Base-by-base conservation (phyloP, 441 rosid species). In the Adansonia rubrostipa region DNA sequence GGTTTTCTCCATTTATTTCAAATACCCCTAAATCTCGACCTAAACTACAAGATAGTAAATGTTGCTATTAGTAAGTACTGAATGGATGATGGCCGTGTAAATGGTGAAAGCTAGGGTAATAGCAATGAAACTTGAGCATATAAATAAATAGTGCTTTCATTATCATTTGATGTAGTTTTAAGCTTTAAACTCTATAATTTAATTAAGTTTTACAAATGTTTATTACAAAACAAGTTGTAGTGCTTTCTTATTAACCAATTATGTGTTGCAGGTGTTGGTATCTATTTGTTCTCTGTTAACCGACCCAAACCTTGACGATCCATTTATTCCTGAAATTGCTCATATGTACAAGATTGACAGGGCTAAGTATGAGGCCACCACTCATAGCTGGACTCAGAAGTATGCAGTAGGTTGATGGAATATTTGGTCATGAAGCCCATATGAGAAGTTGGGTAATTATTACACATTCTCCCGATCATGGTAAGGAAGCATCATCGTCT, bases 281-380 rank as follows among this genome's bases (percentile, higher is more conserved):
- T 80, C 83, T 17, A 80, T 80, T 51, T 80, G 83, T 66, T 80
- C 83, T 11, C 80, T 80, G 20, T 64, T 80, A 40, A 76, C 77
- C 0, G 83, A 80, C 62, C 83, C 83, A 42, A 80, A 80, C 73
- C 83, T 80, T 0, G 83, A 80, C 33, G 80, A 80, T 71, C 83
- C 80, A 0, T 80, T 80, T n/a, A 79, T 80, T 1, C 80, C 77
- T 28, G 83, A 80, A 72, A 76, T 80, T 71, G 77, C 83, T 10
- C 83, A 76, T 48, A 80, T 80, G 80, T 76, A 80, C 6, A 80
- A 76, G 77, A 71, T 80, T 6, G 80, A 80, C 51, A 53, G 63
- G 50, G 51, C 77, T n/a, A 80, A 80, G 70, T 80, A 80, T 6
- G 74, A 80, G n/a, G 73, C 80, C 11, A 63, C 80, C 15, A 73